Conservation (phyloP, 2,329 filamentous ascomycete species). For the Shiraia sp. region DNA sequence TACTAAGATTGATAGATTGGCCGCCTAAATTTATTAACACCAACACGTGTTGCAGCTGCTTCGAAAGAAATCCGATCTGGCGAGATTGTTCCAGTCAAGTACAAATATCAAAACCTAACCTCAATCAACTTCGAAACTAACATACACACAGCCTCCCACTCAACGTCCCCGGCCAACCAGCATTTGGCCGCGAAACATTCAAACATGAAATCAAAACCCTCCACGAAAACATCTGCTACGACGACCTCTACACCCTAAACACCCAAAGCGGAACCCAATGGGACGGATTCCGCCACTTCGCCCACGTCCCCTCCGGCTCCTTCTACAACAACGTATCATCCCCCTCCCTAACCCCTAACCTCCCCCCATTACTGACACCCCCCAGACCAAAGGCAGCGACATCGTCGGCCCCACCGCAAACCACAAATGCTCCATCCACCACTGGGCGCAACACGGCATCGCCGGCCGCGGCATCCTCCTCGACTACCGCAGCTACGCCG, state of each 20-base stretch:
- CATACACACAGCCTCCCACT: conserved; percentile 51
- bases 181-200: conserved; percentile 58
- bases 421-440: conserved; percentile 51
- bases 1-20: conserved; percentile 50
- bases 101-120: not conserved
- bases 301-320: conserved; percentile 42
- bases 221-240: conserved; percentile 42
- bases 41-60: conserved; percentile 57
- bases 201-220: conserved; percentile 58
- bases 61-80: conserved; percentile 59
- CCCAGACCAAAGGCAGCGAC: conserved; percentile 46
- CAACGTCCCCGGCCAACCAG: conserved; percentile 56
- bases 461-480: conserved; percentile 50
- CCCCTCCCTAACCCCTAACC: not conserved
- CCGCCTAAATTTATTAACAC: conserved; percentile 61
- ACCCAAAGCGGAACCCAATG: conserved; percentile 52
- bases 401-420: conserved; percentile 46
- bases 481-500: conserved; percentile 49
- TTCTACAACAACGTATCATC: conserved; percentile 48
- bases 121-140: conserved; percentile 8
- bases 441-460: conserved; percentile 52
- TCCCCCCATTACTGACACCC: not conserved
- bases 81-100: conserved; percentile 61
- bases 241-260: conserved; percentile 50
- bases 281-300: conserved; percentile 52